phyloP scores from a whole-genome alignment of 192 early-diverging fungal species.

The Dissophora globulifera region DNA sequence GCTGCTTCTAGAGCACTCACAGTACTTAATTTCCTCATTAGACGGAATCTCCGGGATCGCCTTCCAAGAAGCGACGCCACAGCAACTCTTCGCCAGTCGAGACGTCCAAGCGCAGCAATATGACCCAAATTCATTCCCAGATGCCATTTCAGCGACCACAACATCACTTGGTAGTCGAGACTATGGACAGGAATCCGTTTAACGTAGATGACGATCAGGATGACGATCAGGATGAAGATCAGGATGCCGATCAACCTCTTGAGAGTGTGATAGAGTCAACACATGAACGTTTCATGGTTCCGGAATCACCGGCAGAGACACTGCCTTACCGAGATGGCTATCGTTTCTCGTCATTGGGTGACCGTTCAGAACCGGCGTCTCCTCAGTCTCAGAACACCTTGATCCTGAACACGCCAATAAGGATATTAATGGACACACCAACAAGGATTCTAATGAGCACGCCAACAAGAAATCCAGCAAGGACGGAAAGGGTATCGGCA shows the following conservation, averaged over 20 bases:
- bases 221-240: too few relatives aligned
- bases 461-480: too few relatives aligned
- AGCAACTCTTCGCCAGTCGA: neutral
- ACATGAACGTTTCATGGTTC: too few relatives aligned
- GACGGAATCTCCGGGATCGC: slow-evolving; percentile 5
- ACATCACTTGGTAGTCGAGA: neutral
- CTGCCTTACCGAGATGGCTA: neutral
- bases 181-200: slow-evolving; percentile 16
- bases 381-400: neutral
- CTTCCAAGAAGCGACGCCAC: slow-evolving; percentile 9
- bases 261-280: too few relatives aligned
- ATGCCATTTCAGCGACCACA: neutral
- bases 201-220: slow-evolving; percentile 1
- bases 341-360: neutral
- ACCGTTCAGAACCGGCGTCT: neutral
- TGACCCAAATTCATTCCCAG: neutral
- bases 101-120: neutral
- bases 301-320: neutral
- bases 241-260: too few relatives aligned
- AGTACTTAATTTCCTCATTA: neutral
- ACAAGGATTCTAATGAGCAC: too few relatives aligned
- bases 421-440: neutral
- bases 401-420: neutral
- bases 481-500: too few relatives aligned
- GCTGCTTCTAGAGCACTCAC: too few relatives aligned